These are phyloP conservation scores for Ampelomyces quisqualis DNA, from an alignment of 2,329 filamentous ascomycete genomes.

Conservation along the genomic window DNA sequence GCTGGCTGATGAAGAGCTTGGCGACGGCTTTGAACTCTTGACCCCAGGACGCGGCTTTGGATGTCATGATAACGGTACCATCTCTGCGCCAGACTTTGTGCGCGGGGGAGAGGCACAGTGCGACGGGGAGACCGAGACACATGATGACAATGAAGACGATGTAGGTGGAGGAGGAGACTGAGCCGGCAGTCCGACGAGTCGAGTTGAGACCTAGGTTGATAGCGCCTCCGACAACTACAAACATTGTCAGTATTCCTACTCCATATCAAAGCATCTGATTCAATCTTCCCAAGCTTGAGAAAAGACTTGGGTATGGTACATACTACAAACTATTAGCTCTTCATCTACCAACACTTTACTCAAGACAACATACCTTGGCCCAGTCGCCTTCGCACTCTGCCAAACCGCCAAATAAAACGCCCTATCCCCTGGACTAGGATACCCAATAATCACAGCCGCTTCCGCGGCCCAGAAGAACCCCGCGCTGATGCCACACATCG, in stretches of 20 bases:
- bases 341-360: not conserved
- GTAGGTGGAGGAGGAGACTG: conserved; percentile 46
- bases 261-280: not conserved
- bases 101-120: conserved; percentile 48
- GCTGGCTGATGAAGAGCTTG: conserved; percentile 32
- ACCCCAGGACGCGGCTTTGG: conserved; percentile 25
- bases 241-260: not conserved
- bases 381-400: conserved; percentile 39
- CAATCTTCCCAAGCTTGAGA: no score
- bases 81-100: conserved; percentile 50
- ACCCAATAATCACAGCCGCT: conserved; percentile 46
- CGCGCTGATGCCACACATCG: conserved; percentile 44
- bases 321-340: not conserved
- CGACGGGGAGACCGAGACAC: conserved; percentile 49
- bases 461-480: conserved; percentile 49
- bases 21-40: conserved; percentile 36
- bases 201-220: conserved; percentile 54
- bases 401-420: conserved; percentile 42
- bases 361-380: conserved; percentile 23
- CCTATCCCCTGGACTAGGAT: conserved; percentile 42
- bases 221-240: conserved; percentile 50
- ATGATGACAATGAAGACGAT: conserved; percentile 53
- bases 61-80: conserved; percentile 38
- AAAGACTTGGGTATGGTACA: no score
- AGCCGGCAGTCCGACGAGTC: conserved; percentile 40